Evolutionary conservation across 78 protist species (phyloP).

Genomic region (Dictyostelium capitatum): DNA sequence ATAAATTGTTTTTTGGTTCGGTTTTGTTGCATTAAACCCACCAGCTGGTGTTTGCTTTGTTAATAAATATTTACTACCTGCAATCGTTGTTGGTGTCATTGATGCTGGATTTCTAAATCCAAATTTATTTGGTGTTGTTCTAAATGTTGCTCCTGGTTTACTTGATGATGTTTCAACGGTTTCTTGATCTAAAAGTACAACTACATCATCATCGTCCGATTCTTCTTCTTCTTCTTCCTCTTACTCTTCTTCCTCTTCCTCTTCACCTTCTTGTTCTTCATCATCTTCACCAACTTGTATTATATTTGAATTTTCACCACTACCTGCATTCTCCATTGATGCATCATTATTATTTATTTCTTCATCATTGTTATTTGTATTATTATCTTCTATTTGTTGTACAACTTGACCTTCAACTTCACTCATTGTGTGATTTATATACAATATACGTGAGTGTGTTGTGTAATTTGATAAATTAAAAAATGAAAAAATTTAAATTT

Average conservation of each 20-base stretch:
- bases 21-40: background rate
- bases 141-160: conserved; percentile 15
- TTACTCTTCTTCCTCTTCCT: conserved; percentile 22
- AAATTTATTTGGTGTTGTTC: background rate
- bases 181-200: conserved; percentile 52
- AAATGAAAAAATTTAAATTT: too few relatives aligned
- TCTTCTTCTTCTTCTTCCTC: conserved; percentile 77
- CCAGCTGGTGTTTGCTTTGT: conserved; percentile 37
- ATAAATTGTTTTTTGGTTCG: conserved; percentile 54
- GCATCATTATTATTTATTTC: too few relatives aligned
- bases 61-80: conserved; percentile 7
- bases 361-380: too few relatives aligned
- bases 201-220: conserved; percentile 71
- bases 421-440: too few relatives aligned
- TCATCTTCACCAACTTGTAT: background rate
- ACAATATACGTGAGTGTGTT: too few relatives aligned
- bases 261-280: background rate
- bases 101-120: conserved; percentile 9
- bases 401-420: too few relatives aligned
- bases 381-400: too few relatives aligned
- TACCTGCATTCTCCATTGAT: background rate
- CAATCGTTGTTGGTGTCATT: conserved; percentile 22
- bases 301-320: background rate
- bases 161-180: conserved; percentile 45
- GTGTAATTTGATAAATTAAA: too few relatives aligned